A percentile compares a stretch with the other conserved stretches of the same genome.
phyloP scores from a whole-genome alignment of 371 early-diverging fungal species.

The Mortierella sp. region DNA sequence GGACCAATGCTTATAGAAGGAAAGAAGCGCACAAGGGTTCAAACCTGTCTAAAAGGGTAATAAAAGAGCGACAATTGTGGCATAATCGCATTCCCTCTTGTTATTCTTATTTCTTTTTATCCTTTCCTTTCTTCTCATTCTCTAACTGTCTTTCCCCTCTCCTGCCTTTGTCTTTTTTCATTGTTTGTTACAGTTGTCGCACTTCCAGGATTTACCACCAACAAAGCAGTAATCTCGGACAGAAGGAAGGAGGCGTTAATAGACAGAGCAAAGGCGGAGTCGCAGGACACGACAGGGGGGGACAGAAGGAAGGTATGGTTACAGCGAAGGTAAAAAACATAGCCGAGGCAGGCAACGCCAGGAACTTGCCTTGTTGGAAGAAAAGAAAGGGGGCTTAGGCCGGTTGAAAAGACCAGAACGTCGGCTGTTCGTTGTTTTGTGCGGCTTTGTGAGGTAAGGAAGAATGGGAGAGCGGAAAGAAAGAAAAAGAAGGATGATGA shows the following conservation, averaged over 20 bases:
- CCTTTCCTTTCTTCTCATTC: too few relatives aligned
- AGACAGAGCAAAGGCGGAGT: too few relatives aligned
- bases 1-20: not conserved
- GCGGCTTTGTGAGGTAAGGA: not conserved
- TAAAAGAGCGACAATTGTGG: conserved; percentile 6
- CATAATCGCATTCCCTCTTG: conserved; percentile 5
- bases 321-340: not conserved
- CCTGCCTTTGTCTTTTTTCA: not conserved
- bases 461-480: not conserved
- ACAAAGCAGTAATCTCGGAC: not conserved
- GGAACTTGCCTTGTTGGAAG: not conserved
- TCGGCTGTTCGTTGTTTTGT: not conserved
- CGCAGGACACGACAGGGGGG: too few relatives aligned
- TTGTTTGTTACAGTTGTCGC: not conserved
- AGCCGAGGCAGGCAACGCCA: not conserved
- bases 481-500: not conserved
- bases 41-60: too few relatives aligned
- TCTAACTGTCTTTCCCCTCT: too few relatives aligned
- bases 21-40: not conserved
- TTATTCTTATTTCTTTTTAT: not conserved
- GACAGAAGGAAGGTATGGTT: too few relatives aligned
- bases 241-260: too few relatives aligned
- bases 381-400: not conserved
- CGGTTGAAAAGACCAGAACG: not conserved
- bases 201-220: not conserved